phyloP scores from a whole-genome alignment of 805 yeast genomes.

The Saccharomyces paradoxus region DNA sequence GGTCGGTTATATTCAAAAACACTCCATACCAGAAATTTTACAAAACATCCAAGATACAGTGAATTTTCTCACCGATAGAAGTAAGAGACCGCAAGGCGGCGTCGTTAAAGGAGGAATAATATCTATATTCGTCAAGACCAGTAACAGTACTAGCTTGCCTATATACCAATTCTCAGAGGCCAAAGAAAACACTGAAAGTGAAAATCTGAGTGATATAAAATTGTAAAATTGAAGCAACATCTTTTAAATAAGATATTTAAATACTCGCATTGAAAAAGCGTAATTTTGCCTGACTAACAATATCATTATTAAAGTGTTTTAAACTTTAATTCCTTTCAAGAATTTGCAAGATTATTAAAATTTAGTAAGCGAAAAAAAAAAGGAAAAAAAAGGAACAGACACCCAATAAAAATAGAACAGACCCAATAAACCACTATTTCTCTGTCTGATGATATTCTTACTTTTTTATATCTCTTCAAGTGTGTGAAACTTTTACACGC shows the following conservation, averaged over 20 bases:
- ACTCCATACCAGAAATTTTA: slow-evolving; percentile 19
- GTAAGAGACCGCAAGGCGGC: slow-evolving; percentile 52
- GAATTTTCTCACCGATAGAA: slow-evolving; percentile 39
- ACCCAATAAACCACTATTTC: neutral
- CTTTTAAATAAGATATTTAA: neutral
- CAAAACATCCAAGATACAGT: slow-evolving; percentile 29
- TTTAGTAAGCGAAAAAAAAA: neutral
- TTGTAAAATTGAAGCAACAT: neutral
- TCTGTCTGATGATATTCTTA: neutral
- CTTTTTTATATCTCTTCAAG: neutral
- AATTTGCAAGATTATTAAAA: neutral
- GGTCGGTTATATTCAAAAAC: slow-evolving; percentile 40
- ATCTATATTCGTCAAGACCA: slow-evolving; percentile 55
- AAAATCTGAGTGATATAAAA: neutral
- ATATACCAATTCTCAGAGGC: slow-evolving; percentile 23
- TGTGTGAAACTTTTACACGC: neutral
- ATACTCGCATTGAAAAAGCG: neutral
- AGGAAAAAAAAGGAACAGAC: neutral
- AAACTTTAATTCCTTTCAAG: neutral
- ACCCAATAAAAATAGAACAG: neutral
- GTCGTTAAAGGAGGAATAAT: slow-evolving; percentile 38
- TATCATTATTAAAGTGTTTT: neutral
- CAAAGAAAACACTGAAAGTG: neutral
- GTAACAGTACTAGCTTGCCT: slow-evolving; percentile 61
- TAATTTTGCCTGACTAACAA: neutral